Evolutionary conservation across 495 filamentous ascomycete species (phyloP).

Genomic region (Coniosporium apollinis): DNA sequence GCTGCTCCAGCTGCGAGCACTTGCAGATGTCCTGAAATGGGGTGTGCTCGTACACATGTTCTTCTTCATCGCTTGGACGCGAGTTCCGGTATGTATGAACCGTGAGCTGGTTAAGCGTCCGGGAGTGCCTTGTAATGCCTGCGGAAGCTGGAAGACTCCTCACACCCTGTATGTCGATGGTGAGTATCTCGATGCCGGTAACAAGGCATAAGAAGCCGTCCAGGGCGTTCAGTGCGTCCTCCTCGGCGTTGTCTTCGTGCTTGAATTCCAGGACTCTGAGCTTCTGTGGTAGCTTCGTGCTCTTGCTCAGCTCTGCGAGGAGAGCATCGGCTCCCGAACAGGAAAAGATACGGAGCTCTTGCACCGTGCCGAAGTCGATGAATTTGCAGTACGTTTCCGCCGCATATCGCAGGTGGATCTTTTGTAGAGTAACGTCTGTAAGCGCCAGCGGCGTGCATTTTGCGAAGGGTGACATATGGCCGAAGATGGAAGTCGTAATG

Average conservation of each 20-base stretch:
- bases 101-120: slow-evolving; percentile 19
- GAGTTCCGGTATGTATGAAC: slow-evolving; percentile 12
- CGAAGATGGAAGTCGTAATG: slow-evolving; percentile 20
- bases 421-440: slow-evolving; percentile 16
- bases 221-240: slow-evolving; percentile 21
- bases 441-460: slow-evolving; percentile 22
- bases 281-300: slow-evolving; percentile 17
- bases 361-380: slow-evolving; percentile 19
- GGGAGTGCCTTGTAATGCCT: slow-evolving; percentile 19
- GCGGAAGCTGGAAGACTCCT: slow-evolving; percentile 18
- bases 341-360: slow-evolving; percentile 14
- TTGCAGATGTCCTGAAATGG: slow-evolving; percentile 22
- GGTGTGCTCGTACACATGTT: slow-evolving; percentile 18
- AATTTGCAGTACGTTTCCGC: slow-evolving; percentile 23
- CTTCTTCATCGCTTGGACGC: slow-evolving; percentile 14
- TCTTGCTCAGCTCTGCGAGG: slow-evolving; percentile 23
- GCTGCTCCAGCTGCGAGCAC: slow-evolving; percentile 19
- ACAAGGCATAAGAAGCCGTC: slow-evolving; percentile 25
- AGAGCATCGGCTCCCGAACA: slow-evolving; percentile 23
- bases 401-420: slow-evolving; percentile 20
- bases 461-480: slow-evolving; percentile 21
- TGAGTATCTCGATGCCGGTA: slow-evolving; percentile 19
- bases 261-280: slow-evolving; percentile 20
- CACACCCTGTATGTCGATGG: slow-evolving; percentile 16
- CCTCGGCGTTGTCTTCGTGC: slow-evolving; percentile 23